These are phyloP conservation scores for Penicillium ochrochloron DNA, from an alignment of 495 filamentous ascomycete genomes.

Conservation along the genomic window DNA sequence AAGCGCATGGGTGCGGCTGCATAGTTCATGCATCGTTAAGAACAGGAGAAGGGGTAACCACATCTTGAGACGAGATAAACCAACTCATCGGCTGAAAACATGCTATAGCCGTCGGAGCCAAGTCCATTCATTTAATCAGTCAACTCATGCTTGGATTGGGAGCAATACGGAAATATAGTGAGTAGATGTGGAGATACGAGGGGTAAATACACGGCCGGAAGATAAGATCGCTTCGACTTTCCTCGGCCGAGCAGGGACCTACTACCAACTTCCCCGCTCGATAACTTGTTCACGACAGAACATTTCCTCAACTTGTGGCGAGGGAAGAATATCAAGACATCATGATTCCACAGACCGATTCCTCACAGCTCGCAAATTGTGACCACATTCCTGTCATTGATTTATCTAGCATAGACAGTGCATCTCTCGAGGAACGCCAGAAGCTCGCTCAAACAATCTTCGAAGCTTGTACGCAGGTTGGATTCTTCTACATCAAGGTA, in stretches of 20 bases:
- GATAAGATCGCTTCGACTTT: neutral
- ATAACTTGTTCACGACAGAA: neutral
- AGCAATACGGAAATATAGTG: neutral
- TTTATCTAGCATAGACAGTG: conserved; percentile 35
- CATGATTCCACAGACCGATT: conserved; percentile 10
- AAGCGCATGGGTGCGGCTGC: no score
- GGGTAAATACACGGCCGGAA: neutral
- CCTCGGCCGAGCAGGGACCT: neutral
- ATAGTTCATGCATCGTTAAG: neutral
- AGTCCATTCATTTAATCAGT: neutral
- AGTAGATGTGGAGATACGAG: conserved; percentile 1
- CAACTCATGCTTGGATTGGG: neutral
- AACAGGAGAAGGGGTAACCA: neutral
- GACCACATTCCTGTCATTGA: conserved; percentile 49
- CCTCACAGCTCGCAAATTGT: conserved; percentile 26
- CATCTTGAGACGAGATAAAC: neutral
- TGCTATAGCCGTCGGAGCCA: neutral
- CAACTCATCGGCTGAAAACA: neutral
- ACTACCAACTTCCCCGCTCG: neutral
- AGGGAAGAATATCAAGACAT: neutral
- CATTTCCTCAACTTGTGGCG: neutral
- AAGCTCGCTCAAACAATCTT: conserved; percentile 45
- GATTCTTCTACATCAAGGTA: conserved; percentile 61
- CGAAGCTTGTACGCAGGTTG: conserved; percentile 55
- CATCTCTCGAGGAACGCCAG: conserved; percentile 33